Base-by-base conservation (phyloP, 2,329 filamentous ascomycete species). In the Talaromyces albobiverticillius region DNA sequence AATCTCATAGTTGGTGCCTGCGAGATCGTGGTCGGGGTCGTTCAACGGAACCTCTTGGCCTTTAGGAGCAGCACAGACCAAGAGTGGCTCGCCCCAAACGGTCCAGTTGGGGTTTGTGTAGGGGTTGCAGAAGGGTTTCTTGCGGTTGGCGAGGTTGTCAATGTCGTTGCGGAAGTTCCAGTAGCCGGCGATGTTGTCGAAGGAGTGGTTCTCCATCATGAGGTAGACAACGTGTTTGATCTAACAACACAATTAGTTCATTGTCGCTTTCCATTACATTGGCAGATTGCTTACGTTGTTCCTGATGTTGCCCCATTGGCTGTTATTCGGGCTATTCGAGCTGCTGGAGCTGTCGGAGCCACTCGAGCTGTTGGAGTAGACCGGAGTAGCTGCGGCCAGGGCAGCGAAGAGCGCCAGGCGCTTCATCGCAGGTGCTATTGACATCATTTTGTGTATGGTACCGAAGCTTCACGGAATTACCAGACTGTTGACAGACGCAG, bases 121-220 rank as follows among this genome's bases (percentile, higher is more conserved):
- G 32, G 70, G 62, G 53, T 72, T 72, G 60, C 69, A 73, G 62
- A 64, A 72, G 9, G 53, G 53, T 46, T 61, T 61, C 42, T 23
- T 18, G 10, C 34, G 34, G 34, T 67, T 64, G 46, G 60, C 58
- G 36, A 70, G 57, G 56, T 71, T 71, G 61, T 74, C 70, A 38
- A 72, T 71, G 25, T 69, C 66, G 1, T 60, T 59, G 51, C 70
- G 61, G 52, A 71, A 71, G 55, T 68, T 62, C 65, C 69, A 73
- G 58, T 69, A 71, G 18, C 71, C 70, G 9, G 68, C 68, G 31
- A 73, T 70, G 59, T 72, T 74, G 59, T 74, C 70, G 51, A 73
- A 71, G 10, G 65, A 70, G 57, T 71, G 70, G 55, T 74, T 74
- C 57, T 72, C 69, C 58, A 70, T 63, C 51, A 71, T 70, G 18